phyloP scores from a whole-genome alignment of 768 basidiomycete species.

The Lactarius quietus region DNA sequence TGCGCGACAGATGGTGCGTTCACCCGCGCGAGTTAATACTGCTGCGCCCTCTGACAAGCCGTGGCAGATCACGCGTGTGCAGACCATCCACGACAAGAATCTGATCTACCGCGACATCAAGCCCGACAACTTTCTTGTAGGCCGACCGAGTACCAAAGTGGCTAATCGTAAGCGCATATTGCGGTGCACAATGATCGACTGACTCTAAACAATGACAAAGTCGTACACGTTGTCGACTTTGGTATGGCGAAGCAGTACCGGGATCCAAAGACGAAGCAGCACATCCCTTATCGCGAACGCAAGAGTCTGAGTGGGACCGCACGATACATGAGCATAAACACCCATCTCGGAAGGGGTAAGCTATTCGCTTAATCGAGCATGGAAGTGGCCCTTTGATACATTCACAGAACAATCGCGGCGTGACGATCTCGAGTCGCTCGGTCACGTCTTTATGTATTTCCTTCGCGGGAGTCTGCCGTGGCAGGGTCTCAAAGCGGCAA shows the following conservation, averaged over 20 bases:
- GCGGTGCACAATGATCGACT: not conserved
- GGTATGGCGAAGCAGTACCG: constrained; percentile 99
- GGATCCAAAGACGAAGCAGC: constrained; percentile 98
- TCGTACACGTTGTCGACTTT: constrained; percentile 95
- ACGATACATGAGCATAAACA: constrained; percentile 99
- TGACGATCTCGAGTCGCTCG: constrained; percentile 98
- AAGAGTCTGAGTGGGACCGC: constrained; percentile 97
- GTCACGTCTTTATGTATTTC: constrained; percentile 99
- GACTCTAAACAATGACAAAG: constrained; percentile 38
- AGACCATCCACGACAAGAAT: constrained; percentile 99
- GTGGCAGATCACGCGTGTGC: constrained; percentile 82
- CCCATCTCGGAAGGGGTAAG: constrained; percentile 92
- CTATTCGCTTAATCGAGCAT: constrained; percentile 9
- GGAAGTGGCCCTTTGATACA: constrained; percentile 11
- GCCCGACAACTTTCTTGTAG: constrained; percentile 98
- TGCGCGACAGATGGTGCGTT: constrained; percentile 88
- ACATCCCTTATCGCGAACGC: constrained; percentile 97
- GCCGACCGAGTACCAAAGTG: constrained; percentile 87
- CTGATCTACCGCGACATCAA: constrained; percentile 99
- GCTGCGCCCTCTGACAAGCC: not conserved
- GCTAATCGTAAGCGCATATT: constrained; percentile 59
- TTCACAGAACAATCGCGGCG: constrained; percentile 82
- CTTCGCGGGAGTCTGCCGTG: constrained; percentile 94
- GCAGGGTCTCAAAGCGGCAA: constrained; percentile 99
- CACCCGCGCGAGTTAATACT: not conserved